These are phyloP conservation scores for Nicotiana tomentosiformis DNA, from an alignment of 257 asterid genomes.

Conservation along the genomic window DNA sequence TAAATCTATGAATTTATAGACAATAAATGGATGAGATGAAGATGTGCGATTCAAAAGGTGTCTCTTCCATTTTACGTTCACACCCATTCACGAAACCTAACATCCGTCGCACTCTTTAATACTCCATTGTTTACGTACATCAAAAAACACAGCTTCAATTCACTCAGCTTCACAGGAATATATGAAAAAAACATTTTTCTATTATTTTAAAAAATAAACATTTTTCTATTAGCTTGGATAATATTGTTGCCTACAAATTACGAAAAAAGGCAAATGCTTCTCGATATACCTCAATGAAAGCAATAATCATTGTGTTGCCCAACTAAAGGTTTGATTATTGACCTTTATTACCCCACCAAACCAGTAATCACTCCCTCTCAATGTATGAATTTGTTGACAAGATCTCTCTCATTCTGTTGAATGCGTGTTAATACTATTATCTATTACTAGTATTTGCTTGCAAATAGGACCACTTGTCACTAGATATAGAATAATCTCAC, in stretches of 20 bases:
- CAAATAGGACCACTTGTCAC: neutral
- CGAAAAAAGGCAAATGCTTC: neutral
- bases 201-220: no score
- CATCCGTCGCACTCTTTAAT: no score
- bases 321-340: constrained; percentile 2
- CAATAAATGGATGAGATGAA: no score
- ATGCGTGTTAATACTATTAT: neutral
- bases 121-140: no score
- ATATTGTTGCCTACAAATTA: neutral
- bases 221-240: neutral
- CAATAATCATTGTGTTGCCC: constrained; percentile 8
- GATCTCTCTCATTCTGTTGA: neutral
- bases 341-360: neutral
- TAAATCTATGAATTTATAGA: no score
- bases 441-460: neutral
- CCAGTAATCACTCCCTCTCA: neutral
- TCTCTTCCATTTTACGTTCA: no score
- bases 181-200: no score
- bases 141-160: no score
- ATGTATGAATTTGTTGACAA: neutral
- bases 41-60: no score
- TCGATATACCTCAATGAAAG: neutral
- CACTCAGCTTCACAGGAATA: no score
- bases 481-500: neutral
- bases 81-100: no score